phyloP scores from a whole-genome alignment of 176 grass and related monocot species.

The Oryza brachyantha region DNA sequence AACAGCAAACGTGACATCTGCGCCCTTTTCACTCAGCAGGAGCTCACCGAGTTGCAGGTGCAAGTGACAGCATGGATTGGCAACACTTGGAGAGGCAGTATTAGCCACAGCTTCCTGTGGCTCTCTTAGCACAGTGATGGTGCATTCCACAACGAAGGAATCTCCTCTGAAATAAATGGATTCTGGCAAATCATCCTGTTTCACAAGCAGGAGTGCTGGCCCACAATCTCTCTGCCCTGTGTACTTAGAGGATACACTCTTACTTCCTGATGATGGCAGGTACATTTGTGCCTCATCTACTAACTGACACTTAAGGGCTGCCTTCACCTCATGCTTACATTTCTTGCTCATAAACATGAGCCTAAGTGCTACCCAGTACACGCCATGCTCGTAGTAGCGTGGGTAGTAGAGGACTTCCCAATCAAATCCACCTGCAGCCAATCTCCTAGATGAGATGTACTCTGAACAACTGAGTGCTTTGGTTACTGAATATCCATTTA shows the following conservation, averaged over 20 bases:
- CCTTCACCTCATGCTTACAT: not conserved
- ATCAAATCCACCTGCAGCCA: slow-evolving; percentile 1
- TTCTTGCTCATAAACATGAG: not conserved
- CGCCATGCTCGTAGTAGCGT: not conserved
- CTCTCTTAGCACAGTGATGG: slow-evolving; percentile 10
- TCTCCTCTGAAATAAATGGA: not conserved
- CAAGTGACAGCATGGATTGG: not conserved
- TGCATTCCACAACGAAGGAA: slow-evolving; percentile 16
- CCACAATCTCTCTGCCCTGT: not conserved
- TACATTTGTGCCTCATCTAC: not conserved
- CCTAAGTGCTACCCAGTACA: not conserved
- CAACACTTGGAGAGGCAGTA: not conserved
- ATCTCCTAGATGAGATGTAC: not conserved
- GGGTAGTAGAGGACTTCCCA: slow-evolving; percentile 13
- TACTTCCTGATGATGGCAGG: not conserved
- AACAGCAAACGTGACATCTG: slow-evolving; percentile 15
- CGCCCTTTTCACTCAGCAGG: not conserved
- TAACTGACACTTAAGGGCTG: not conserved
- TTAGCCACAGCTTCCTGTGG: not conserved
- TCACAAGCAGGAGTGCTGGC: not conserved
- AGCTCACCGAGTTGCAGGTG: slow-evolving; percentile 15
- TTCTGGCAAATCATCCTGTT: not conserved
- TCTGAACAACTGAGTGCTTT: not conserved
- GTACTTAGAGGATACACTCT: slow-evolving; percentile 15
- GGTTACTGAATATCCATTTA: not conserved